Base-by-base conservation (phyloP, 2,329 filamentous ascomycete species). In the Magnaporthiopsis rhizophila region DNA sequence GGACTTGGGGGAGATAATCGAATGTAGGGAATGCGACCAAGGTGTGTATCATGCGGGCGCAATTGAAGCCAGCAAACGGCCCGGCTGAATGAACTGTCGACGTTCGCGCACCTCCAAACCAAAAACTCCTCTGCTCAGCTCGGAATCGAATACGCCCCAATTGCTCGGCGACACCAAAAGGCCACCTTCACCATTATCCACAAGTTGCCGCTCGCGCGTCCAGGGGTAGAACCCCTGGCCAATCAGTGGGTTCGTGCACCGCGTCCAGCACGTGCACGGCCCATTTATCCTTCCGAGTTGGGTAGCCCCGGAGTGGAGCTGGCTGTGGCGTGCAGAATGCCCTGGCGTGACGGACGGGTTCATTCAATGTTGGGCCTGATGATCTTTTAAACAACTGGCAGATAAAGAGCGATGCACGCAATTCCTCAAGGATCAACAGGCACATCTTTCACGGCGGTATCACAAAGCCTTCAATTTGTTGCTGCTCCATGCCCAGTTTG, bases 101-200 rank as follows among this genome's bases (percentile, higher is more conserved):
- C 18, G 45, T n/a, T 53, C 18, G 45, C 45, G 45, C 45, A 53
- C 45, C 45, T 53, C 45, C 45, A 53, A n/a, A 53, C 15, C 12
- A 18, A n/a, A n/a, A 53, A 30, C 28, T 30, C 45, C n/a, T 5
- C 45, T 53, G 36, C 36, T 38, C 36, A 38, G 36, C 36, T 38
- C 36, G 12, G 36, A 38, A 38, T 38, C 36, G 13, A 13, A 18
- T 13, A 4, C 15, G 36, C 11, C 45, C 45, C 21, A n/a, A n/a
- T 53, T 8, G 18, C 45, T 53, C 45, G 21, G 45, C 45, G 45
- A 21, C 45, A 53, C 45, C 21, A 53, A 53, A 61, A 24, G 64
- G 64, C 64, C 64, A 65, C 64, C 61, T 65, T 65, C 64, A 62
- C 64, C 64, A 63, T 65, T 65, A 63, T 61, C 50, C 58, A 45